phyloP scores from a whole-genome alignment of 768 basidiomycete genomes.

The Coprinopsis sp. region DNA sequence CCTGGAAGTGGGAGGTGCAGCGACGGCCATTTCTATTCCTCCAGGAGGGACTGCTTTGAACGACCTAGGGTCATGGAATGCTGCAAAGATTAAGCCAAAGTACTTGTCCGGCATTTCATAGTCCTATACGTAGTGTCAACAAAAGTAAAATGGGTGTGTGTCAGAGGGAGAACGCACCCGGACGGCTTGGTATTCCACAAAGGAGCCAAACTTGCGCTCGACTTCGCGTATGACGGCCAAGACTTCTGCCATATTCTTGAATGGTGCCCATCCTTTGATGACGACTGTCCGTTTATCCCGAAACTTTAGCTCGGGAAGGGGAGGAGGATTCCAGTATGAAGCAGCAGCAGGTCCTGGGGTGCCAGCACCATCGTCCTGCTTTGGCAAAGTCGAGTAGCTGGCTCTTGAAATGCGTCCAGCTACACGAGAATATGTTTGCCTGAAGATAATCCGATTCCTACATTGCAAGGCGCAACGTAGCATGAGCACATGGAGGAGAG shows the following conservation, averaged over 20 bases:
- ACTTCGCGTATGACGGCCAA: conserved; percentile 48
- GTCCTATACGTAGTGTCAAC: conserved; percentile 33
- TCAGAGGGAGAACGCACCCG: conserved; percentile 28
- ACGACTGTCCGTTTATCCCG: conserved; percentile 19
- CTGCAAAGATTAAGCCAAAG: conserved; percentile 36
- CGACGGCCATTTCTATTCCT: conserved; percentile 23
- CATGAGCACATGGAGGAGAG: neutral
- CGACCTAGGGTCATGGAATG: conserved; percentile 43
- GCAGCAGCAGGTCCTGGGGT: neutral
- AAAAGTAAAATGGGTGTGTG: neutral
- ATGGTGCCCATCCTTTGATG: conserved; percentile 36
- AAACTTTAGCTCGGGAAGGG: conserved; percentile 1
- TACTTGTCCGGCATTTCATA: conserved; percentile 40
- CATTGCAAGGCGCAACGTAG: neutral
- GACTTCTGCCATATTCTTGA: conserved; percentile 46
- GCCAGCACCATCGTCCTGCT: neutral
- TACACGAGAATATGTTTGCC: neutral
- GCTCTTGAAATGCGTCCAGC: neutral
- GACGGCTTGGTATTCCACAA: conserved; percentile 38
- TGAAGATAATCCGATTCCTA: neutral
- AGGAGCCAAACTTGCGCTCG: conserved; percentile 49
- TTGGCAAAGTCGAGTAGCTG: neutral
- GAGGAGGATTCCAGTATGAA: conserved; percentile 7
- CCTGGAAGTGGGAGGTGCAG: conserved; percentile 18
- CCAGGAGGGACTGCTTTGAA: conserved; percentile 29